Conservation (phyloP, 768 basidiomycete species). For the Agrocybe pediades region DNA sequence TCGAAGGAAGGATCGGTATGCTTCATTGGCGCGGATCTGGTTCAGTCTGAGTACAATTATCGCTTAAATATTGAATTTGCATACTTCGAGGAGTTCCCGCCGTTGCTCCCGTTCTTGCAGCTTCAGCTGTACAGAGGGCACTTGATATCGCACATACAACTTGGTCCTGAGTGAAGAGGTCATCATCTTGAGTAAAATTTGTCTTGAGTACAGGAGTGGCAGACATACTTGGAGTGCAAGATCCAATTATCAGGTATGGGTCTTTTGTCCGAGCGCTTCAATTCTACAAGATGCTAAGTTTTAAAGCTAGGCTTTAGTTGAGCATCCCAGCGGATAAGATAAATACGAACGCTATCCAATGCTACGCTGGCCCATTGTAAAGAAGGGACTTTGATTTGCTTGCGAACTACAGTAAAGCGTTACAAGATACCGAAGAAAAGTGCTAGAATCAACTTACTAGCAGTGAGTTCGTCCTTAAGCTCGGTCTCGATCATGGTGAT, state of each 20-base stretch:
- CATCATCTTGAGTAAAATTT: not conserved
- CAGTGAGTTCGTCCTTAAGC: slow-evolving; percentile 71
- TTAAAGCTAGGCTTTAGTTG: not conserved
- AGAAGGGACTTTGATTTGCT: slow-evolving; percentile 68
- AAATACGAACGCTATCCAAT: slow-evolving; percentile 63
- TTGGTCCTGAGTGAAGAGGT: slow-evolving; percentile 58
- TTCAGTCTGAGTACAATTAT: slow-evolving; percentile 41
- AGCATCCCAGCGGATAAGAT: not conserved
- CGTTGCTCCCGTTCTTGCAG: slow-evolving; percentile 74
- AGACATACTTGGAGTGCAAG: slow-evolving; percentile 60
- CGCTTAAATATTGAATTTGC: not conserved
- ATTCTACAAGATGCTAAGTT: slow-evolving; percentile 74
- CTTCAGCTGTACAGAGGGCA: slow-evolving; percentile 63
- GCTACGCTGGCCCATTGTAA: slow-evolving; percentile 67
- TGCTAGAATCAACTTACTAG: slow-evolving; percentile 37
- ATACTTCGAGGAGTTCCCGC: slow-evolving; percentile 65
- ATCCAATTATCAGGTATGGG: slow-evolving; percentile 60
- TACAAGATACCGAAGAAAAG: not conserved
- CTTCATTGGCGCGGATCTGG: slow-evolving; percentile 45
- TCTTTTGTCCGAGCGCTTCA: slow-evolving; percentile 59
- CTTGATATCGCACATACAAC: slow-evolving; percentile 68
- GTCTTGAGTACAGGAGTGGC: not conserved
- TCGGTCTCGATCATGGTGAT: slow-evolving; percentile 71
- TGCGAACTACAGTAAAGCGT: slow-evolving; percentile 50
- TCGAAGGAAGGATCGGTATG: slow-evolving; percentile 66